Percentiles rank a stretch among this genome's conserved stretches.
phyloP scores from a whole-genome alignment of 78 protist genomes.

The Monosiga brevicollis region DNA sequence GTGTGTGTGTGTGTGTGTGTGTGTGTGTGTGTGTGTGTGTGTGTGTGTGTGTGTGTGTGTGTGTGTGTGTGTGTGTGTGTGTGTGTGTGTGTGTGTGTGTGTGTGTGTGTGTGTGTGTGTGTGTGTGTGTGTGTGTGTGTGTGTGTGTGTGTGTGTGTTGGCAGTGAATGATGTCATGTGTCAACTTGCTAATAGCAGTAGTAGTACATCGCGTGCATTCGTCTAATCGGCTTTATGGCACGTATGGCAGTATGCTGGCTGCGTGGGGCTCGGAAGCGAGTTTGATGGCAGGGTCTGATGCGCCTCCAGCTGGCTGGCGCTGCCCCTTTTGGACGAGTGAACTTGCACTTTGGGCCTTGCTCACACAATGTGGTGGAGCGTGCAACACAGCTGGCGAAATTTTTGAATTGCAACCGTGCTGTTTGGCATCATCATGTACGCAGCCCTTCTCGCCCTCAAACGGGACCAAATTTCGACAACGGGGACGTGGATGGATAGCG shows the following conservation, averaged over 20 bases:
- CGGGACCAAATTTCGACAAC: too few relatives aligned
- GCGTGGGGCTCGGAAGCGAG: too few relatives aligned
- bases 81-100: slow-evolving; percentile 9
- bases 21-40: not conserved
- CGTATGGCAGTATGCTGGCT: too few relatives aligned
- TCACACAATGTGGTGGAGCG: too few relatives aligned
- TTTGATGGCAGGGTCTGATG: not conserved
- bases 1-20: not conserved
- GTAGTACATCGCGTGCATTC: not conserved
- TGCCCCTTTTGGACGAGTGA: too few relatives aligned
- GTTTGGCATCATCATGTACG: too few relatives aligned
- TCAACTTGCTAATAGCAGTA: not conserved
- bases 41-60: not conserved
- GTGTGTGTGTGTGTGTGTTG: not conserved
- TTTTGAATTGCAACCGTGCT: too few relatives aligned
- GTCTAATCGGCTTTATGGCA: not conserved
- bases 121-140: slow-evolving; percentile 3
- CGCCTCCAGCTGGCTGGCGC: too few relatives aligned
- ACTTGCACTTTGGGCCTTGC: too few relatives aligned
- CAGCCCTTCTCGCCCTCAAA: too few relatives aligned
- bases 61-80: not conserved
- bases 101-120: slow-evolving; percentile 9
- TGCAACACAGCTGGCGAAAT: too few relatives aligned
- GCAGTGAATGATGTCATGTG: not conserved
- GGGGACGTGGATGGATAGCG: too few relatives aligned